phyloP scores from a whole-genome alignment of 2,329 filamentous ascomycete species.

The Neonectria ditissima region DNA sequence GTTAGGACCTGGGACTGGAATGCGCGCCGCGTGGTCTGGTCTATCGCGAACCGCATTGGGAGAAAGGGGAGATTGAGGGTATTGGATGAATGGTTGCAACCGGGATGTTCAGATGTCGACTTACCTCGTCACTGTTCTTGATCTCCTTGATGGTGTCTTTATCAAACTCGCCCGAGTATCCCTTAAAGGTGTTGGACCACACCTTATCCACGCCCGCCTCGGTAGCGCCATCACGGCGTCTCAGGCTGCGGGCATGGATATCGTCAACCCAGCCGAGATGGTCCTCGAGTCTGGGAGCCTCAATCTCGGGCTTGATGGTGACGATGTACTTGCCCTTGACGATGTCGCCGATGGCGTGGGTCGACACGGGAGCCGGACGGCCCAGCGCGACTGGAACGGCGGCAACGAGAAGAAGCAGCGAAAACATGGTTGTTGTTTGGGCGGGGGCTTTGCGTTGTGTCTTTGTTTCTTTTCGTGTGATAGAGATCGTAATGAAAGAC shows the following conservation, averaged over 20 bases:
- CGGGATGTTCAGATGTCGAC: slow-evolving; percentile 15
- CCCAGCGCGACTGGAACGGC: slow-evolving; percentile 30
- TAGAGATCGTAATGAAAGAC: slow-evolving; percentile 1
- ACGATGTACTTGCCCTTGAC: slow-evolving; percentile 59
- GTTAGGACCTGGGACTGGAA: slow-evolving; percentile 1
- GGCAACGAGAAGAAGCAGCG: slow-evolving; percentile 35
- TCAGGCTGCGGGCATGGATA: slow-evolving; percentile 48
- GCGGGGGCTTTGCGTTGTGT: background rate
- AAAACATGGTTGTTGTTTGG: background rate
- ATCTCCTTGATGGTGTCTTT: slow-evolving; percentile 55
- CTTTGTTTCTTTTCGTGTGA: background rate
- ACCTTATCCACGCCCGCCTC: slow-evolving; percentile 49
- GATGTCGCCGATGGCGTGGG: slow-evolving; percentile 32
- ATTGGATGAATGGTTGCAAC: too few relatives aligned
- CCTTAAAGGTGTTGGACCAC: slow-evolving; percentile 47
- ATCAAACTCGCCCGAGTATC: slow-evolving; percentile 59
- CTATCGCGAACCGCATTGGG: slow-evolving; percentile 4
- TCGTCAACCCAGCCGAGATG: slow-evolving; percentile 50
- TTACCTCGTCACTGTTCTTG: slow-evolving; percentile 54
- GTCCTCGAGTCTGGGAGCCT: slow-evolving; percentile 46
- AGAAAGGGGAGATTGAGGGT: background rate
- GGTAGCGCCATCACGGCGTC: slow-evolving; percentile 43
- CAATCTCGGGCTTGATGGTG: slow-evolving; percentile 55
- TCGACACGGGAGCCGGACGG: slow-evolving; percentile 11
- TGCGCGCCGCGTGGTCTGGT: slow-evolving; percentile 5